phyloP scores from a whole-genome alignment of 2,329 filamentous ascomycete species.

The Dothistroma septosporum region DNA sequence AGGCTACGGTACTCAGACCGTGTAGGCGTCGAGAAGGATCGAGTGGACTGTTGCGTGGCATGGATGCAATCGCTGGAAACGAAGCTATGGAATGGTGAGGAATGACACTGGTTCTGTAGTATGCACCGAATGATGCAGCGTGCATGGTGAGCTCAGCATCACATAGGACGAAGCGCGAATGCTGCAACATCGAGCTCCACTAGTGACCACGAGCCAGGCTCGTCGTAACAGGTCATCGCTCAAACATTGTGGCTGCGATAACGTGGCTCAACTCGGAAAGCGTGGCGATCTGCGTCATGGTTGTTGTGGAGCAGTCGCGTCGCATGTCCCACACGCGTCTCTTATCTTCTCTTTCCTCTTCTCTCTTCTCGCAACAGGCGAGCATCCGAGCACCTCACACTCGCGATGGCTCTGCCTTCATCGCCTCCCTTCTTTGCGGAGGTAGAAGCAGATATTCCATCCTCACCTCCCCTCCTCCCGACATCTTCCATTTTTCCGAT shows the following conservation, averaged over 20 bases:
- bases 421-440: constrained; percentile 30
- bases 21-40: constrained; percentile 4
- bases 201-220: not conserved
- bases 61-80: not conserved
- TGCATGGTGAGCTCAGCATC: not conserved
- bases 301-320: constrained; percentile 1
- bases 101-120: constrained; percentile 1
- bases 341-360: constrained; percentile 4
- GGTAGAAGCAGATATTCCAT: constrained; percentile 17
- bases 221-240: not conserved
- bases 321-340: not conserved
- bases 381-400: constrained; percentile 22
- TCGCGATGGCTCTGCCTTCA: constrained; percentile 32
- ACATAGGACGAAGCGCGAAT: not conserved
- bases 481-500: constrained; percentile 13
- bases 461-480: constrained; percentile 22
- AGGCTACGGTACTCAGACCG: constrained; percentile 82
- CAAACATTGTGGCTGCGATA: not conserved
- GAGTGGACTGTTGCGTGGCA: constrained; percentile 1
- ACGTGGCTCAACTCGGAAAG: not conserved
- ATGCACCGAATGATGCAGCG: not conserved
- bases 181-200: not conserved
- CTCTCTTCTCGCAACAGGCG: constrained; percentile 14
- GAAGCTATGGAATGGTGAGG: not conserved
- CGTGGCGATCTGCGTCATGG: not conserved